Evolutionary conservation across 805 yeast species (phyloP).

Genomic region (Yarrowia sp.): DNA sequence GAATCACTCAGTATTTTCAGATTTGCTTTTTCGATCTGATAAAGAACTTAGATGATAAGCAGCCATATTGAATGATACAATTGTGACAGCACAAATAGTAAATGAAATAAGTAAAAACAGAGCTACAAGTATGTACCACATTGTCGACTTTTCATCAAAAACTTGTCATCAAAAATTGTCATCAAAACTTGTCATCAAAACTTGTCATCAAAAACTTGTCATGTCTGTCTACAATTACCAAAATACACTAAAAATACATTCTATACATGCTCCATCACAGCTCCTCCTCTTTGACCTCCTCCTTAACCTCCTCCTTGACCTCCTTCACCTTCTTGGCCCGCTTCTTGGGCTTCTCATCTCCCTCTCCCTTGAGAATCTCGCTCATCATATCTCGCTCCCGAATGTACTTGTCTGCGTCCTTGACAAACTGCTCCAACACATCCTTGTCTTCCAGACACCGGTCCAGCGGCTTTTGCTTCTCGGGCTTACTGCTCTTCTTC

Average conservation of each 20-base stretch:
- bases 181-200: too few species aligned
- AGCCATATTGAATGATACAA: too few species aligned
- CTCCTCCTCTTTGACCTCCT: conserved; percentile 4
- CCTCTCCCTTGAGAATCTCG: conserved; percentile 33
- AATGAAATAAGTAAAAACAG: not conserved
- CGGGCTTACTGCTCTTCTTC: conserved; percentile 48
- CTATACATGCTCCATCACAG: not conserved
- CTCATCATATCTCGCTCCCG: conserved; percentile 14
- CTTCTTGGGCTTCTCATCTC: conserved; percentile 33
- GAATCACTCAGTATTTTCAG: too few species aligned
- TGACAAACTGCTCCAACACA: conserved; percentile 6
- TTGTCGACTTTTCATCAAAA: too few species aligned
- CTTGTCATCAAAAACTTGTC: too few species aligned
- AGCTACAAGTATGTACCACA: too few species aligned
- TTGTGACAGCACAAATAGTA: too few species aligned
- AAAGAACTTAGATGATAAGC: too few species aligned
- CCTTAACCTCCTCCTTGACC: conserved; percentile 17
- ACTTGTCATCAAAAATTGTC: too few species aligned
- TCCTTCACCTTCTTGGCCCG: conserved; percentile 32
- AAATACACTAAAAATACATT: conserved; percentile 10
- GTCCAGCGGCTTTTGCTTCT: conserved; percentile 28
- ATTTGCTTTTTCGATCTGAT: too few species aligned
- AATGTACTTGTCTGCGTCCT: conserved; percentile 26
- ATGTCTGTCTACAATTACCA: too few species aligned
- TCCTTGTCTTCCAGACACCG: conserved; percentile 28